Evolutionary conservation across 2,329 filamentous ascomycete species (phyloP), one percentile per base, ranked within the genome.

Genomic region (Zalaria sp.): DNA sequence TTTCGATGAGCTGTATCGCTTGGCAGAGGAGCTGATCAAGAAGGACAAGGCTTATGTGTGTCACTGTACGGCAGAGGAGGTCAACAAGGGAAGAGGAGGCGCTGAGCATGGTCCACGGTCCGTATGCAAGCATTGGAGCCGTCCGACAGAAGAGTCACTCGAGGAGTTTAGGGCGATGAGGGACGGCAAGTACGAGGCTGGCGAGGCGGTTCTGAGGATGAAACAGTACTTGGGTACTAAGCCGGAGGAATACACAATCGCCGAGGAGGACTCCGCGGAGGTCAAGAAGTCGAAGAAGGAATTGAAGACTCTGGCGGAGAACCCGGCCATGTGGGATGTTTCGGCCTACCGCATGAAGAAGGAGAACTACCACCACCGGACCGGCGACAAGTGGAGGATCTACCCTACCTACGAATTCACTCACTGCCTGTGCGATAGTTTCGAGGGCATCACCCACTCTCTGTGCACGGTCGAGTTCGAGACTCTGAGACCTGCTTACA

Each of bases 281-380:
- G 40, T 49, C 29, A 59, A 59, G 45, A 56, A 56, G 39, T 48
- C 52, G 42, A 60, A 60, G 50, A 43, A 50, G 11, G 55, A 52
- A 45, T 43, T 61, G 31, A 59, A 55, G 46, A 47, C 48, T 3
- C 39, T 55, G 39, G 80, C 81, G 52, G 80, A 81, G 27, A 95
- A 95, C 59, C 87, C 88, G 5, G 85, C 93, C 62, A 88, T 94
- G 83, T 95, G 89, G 89, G 89, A 96, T 68, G 65, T 94, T 41
- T 83, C 84, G 2, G 89, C 89, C 10, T 96, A 94, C 62, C 78
- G 89, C 46, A 80, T 96, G 42, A 72, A 86, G 46, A 75, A 81
- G 53, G 78, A 83, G 52, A 67, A 67, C 46, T 72, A 78, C 35
- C 86, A 93, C 58, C 78, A 85, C 61, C 75, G 84, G 31, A 93